Base-by-base conservation (phyloP, 2,329 filamentous ascomycete species). In the Cordyceps javanica region DNA sequence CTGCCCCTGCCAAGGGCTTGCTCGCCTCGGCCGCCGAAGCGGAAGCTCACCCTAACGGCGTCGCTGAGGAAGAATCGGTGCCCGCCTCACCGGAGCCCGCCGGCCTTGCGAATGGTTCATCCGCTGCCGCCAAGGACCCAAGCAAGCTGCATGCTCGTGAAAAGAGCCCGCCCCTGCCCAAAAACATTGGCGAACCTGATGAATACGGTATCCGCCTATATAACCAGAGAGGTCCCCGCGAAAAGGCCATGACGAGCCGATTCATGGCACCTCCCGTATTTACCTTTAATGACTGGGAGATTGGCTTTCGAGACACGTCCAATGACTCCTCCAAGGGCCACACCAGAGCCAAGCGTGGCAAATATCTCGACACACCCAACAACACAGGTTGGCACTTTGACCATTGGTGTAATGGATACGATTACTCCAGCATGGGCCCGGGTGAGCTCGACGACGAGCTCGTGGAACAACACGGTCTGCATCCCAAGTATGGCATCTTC, bases 241-340 rank as follows among this genome's bases (percentile, higher is more conserved):
- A 73, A 32, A 72, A 70, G 70, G 60, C 73, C 26, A 76, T 78
- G 64, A 83, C 81, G 63, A 81, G 78, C 26, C 76, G 83, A 57
- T 75, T 84, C 64, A 69, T 82, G 44, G 67, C 67, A 5, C 80
- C 80, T 11, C 71, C 70, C 7, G 62, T 75, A 0, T 80, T 79
- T 60, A 69, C 74, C 53, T 83, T 76, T 57, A 73, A 79, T 38
- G 70, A 78, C 9, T 72, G 77, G 58, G 81, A 85, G 64, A 85
- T 85, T 60, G 82, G 82, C 14, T 85, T 82, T 66, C 76, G 79
- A 23, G 82, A 85, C 63, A 82, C 80, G 4, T 76, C 76, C 60
- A 85, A 85, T 59, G 79, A 82, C 62, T 75, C 77, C 30, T 74
- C 74, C 59, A 78, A 80, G 58, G 78, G 78, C 23, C 79, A 80